These are phyloP conservation scores for Dioscorea alata DNA, from an alignment of 106 monocot genomes.

Conservation along the genomic window DNA sequence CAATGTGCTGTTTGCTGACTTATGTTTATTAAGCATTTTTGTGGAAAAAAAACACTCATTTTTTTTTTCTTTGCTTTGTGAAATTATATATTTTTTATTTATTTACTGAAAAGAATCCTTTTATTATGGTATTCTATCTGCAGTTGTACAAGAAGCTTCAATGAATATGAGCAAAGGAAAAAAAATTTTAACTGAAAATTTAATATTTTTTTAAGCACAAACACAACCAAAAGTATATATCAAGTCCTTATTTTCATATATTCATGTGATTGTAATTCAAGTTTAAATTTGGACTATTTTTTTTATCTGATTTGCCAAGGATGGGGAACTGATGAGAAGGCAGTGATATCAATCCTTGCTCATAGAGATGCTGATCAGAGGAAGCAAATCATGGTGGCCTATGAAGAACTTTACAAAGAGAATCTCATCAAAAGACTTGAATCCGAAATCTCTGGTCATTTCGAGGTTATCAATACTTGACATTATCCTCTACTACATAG, in stretches of 20 bases:
- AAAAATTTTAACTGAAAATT: background rate
- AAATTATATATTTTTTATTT: too few species aligned
- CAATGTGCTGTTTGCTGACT: too few species aligned
- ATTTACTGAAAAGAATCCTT: too few species aligned
- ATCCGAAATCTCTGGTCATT: conserved; percentile 76
- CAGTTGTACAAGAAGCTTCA: too few species aligned
- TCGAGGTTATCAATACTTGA: conserved; percentile 38
- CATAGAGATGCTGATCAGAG: conserved; percentile 79
- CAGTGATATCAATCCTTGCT: conserved; percentile 53
- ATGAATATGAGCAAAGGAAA: background rate
- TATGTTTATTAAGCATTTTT: too few species aligned
- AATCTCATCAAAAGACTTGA: conserved; percentile 74
- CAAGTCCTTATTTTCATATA: background rate
- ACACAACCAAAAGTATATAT: background rate
- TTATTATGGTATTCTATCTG: too few species aligned
- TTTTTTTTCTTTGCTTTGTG: too few species aligned
- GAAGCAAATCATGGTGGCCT: conserved; percentile 45
- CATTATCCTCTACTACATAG: background rate
- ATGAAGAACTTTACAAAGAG: conserved; percentile 73
- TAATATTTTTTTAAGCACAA: background rate
- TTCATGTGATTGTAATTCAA: background rate
- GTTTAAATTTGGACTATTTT: background rate
- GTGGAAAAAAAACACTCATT: too few species aligned
- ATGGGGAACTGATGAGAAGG: conserved; percentile 95
- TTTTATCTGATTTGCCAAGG: conserved; percentile 21